These are phyloP conservation scores for Aquilaria malaccensis DNA, from an alignment of 345 rosid genomes.

Conservation along the genomic window DNA sequence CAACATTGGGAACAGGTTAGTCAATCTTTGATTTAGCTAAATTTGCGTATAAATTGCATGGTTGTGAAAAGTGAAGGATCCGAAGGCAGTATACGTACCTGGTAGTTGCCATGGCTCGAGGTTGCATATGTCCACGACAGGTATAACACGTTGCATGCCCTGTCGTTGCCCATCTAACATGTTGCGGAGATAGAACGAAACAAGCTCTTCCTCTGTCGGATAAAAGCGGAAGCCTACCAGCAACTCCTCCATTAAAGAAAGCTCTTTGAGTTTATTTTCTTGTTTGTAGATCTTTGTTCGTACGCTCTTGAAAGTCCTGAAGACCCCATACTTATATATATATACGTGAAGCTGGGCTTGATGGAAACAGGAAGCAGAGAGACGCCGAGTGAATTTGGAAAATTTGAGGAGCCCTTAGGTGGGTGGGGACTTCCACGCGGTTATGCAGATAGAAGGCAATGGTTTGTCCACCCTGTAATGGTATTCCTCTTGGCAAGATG, in stretches of 20 bases:
- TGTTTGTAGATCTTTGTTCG: neutral
- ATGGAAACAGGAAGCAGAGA: neutral
- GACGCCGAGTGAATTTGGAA: slow-evolving; percentile 60
- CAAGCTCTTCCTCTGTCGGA: slow-evolving; percentile 90
- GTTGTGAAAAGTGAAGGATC: too few relatives aligned
- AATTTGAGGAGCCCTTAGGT: slow-evolving; percentile 14
- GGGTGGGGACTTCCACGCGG: slow-evolving; percentile 47
- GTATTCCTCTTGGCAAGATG: neutral
- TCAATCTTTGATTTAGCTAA: neutral
- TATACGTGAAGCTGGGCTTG: slow-evolving; percentile 13
- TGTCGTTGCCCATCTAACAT: slow-evolving; percentile 48
- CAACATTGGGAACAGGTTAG: slow-evolving; percentile 11
- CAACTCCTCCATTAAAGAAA: slow-evolving; percentile 24
- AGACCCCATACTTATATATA: slow-evolving; percentile 6
- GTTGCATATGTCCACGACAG: slow-evolving; percentile 45
- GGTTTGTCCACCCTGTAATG: neutral
- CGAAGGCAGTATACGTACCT: slow-evolving; percentile 26
- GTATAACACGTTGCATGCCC: slow-evolving; percentile 56
- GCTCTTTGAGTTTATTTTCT: neutral
- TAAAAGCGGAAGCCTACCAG: slow-evolving; percentile 66
- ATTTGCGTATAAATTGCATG: neutral
- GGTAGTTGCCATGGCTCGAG: slow-evolving; percentile 76
- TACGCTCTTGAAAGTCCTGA: neutral
- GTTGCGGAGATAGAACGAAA: slow-evolving; percentile 68
- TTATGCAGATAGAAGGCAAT: slow-evolving; percentile 12